phyloP scores from a whole-genome alignment of 257 asterid species.

The Avicennia marina region DNA sequence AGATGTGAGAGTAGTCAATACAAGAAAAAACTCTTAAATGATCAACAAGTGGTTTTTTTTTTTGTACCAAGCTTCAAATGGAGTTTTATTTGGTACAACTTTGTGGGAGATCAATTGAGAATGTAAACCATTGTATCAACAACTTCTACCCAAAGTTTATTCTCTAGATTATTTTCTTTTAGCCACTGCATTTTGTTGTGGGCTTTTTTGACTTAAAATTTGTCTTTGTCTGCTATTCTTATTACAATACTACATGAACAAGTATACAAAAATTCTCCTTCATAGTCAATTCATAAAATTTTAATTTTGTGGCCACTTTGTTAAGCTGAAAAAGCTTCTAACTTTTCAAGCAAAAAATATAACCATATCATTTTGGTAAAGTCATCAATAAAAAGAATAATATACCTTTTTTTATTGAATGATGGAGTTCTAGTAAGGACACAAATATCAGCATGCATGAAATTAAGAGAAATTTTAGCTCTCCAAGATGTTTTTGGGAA shows the following conservation, averaged over 20 bases:
- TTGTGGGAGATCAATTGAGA: conserved; percentile 1
- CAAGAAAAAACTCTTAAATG: conserved; percentile 3
- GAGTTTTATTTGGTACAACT: conserved; percentile 1
- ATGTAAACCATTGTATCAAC: background rate
- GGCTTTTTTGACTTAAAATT: background rate
- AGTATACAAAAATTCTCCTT: background rate
- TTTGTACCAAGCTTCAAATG: conserved; percentile 10
- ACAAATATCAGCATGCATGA: background rate
- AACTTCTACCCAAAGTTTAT: background rate
- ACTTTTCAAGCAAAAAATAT: background rate
- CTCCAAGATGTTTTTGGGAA: background rate
- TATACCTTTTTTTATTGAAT: background rate
- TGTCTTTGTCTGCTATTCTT: background rate
- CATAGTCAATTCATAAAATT: background rate
- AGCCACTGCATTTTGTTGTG: background rate
- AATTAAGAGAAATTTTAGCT: background rate
- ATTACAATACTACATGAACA: background rate
- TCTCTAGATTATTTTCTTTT: conserved; percentile 9
- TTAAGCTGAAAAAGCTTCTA: background rate
- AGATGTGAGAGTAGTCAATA: conserved; percentile 1
- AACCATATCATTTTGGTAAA: conserved; percentile 1
- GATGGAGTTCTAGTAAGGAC: background rate
- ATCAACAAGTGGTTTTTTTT: conserved; percentile 2
- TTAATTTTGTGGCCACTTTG: background rate
- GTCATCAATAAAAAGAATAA: background rate